Percentiles rank a stretch among this genome's conserved stretches.
Evolutionary conservation across 2,329 filamentous ascomycete species (phyloP).

Genomic region (Colletotrichum plurivorum): DNA sequence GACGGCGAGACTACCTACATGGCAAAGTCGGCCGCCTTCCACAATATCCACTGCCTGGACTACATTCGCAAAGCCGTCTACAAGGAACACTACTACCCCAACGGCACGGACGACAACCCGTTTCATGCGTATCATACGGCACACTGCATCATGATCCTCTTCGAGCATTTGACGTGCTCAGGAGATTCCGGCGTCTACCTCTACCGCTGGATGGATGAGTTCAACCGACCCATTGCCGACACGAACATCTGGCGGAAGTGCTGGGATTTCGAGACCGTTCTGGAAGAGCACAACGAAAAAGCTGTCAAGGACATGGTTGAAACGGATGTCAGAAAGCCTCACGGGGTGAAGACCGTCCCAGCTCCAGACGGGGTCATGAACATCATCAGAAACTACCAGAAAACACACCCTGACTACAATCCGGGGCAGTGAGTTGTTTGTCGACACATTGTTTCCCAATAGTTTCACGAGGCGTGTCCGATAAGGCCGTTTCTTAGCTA

Average conservation of each 20-base stretch:
- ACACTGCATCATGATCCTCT: conserved; percentile 28
- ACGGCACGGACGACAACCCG: conserved; percentile 26
- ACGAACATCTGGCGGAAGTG: conserved; percentile 30
- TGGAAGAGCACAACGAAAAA: conserved; percentile 21
- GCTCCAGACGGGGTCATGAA: conserved; percentile 24
- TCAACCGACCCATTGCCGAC: conserved; percentile 16
- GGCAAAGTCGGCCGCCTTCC: conserved; percentile 21
- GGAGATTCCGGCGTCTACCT: conserved; percentile 16
- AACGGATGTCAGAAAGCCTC: conserved; percentile 18
- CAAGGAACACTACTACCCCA: conserved; percentile 22
- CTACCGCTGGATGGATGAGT: conserved; percentile 24
- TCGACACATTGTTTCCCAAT: neutral
- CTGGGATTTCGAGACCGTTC: conserved; percentile 17
- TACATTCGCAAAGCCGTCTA: conserved; percentile 26
- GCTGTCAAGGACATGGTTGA: conserved; percentile 19
- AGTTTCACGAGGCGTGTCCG: neutral
- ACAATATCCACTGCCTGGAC: conserved; percentile 33
- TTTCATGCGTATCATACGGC: conserved; percentile 22
- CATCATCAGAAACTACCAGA: conserved; percentile 26
- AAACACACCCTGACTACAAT: conserved; percentile 22
- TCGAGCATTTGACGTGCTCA: conserved; percentile 22
- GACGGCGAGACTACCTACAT: conserved; percentile 25
- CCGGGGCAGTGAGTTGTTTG: conserved; percentile 8
- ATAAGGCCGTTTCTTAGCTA: no score
- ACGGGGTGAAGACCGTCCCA: conserved; percentile 9